Evolutionary conservation across 1,284 basidiomycete genomes (phyloP).

Genomic region (Termitomyces sp.): DNA sequence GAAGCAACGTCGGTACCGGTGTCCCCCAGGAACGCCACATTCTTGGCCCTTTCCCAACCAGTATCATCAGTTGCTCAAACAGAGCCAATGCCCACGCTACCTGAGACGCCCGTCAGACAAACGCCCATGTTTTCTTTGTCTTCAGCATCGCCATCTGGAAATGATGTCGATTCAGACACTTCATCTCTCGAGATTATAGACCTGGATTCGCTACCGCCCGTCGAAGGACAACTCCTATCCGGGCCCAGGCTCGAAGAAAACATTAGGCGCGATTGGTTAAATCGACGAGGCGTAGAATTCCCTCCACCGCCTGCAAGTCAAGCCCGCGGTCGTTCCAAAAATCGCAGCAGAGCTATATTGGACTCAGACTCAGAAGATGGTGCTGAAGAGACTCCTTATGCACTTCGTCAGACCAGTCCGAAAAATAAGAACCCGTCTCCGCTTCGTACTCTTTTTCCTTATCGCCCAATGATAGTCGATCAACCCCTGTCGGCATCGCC

Average conservation of each 20-base stretch:
- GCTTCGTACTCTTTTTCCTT: constrained; percentile 37
- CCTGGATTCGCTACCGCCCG: constrained; percentile 19
- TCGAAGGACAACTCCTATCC: constrained; percentile 8
- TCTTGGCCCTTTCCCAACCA: constrained; percentile 18
- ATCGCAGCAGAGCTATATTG: constrained; percentile 15
- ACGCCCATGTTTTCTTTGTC: background rate
- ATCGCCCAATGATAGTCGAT: constrained; percentile 27
- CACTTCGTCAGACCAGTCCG: constrained; percentile 17
- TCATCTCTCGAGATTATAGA: constrained; percentile 36
- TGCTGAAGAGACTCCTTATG: constrained; percentile 13
- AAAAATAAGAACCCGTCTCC: constrained; percentile 38
- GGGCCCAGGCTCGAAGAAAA: constrained; percentile 19
- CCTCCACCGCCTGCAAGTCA: constrained; percentile 16
- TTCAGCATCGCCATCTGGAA: background rate
- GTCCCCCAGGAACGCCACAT: constrained; percentile 28
- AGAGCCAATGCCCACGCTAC: constrained; percentile 6
- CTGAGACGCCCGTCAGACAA: background rate
- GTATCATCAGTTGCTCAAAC: constrained; percentile 3
- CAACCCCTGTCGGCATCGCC: constrained; percentile 34
- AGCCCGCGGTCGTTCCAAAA: constrained; percentile 17
- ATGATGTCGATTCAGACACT: constrained; percentile 28
- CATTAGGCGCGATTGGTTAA: constrained; percentile 25
- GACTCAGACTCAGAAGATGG: constrained; percentile 20
- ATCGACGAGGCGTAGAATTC: constrained; percentile 27
- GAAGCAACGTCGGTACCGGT: constrained; percentile 44